These are phyloP conservation scores for Xylariaceae sp. DNA, from an alignment of 2,329 filamentous ascomycete genomes.

Conservation along the genomic window DNA sequence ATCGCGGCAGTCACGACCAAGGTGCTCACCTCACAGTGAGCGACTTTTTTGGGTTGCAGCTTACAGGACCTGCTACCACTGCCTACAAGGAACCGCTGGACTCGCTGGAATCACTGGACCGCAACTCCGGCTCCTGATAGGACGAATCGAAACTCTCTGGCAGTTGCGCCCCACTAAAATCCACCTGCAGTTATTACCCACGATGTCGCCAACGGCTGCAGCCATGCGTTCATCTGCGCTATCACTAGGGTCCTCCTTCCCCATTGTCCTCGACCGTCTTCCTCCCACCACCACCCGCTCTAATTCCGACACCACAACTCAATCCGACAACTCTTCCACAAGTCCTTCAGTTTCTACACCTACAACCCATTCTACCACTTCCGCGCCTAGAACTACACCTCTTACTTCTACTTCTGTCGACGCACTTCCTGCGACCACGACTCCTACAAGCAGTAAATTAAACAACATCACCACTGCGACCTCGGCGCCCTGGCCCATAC, in stretches of 20 bases:
- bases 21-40: neutral
- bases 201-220: conserved; percentile 19
- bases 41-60: neutral
- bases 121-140: neutral
- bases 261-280: conserved; percentile 2
- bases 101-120: too few relatives aligned
- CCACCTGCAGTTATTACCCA: neutral
- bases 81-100: neutral
- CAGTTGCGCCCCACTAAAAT: neutral
- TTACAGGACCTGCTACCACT: neutral
- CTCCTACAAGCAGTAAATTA: neutral
- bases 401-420: neutral
- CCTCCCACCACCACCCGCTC: conserved; percentile 2
- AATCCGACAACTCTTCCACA: conserved; percentile 12
- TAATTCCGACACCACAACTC: conserved; percentile 7
- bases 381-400: neutral
- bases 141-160: neutral
- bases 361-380: neutral
- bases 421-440: conserved; percentile 3
- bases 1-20: neutral
- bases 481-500: conserved; percentile 17
- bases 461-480: conserved; percentile 5
- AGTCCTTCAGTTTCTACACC: neutral
- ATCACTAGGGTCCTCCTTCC: neutral
- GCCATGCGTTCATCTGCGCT: neutral